Percentiles rank a stretch among this genome's conserved stretches.
Conservation (phyloP, 345 rosid genomes). For the Dovyalis caffra region DNA sequence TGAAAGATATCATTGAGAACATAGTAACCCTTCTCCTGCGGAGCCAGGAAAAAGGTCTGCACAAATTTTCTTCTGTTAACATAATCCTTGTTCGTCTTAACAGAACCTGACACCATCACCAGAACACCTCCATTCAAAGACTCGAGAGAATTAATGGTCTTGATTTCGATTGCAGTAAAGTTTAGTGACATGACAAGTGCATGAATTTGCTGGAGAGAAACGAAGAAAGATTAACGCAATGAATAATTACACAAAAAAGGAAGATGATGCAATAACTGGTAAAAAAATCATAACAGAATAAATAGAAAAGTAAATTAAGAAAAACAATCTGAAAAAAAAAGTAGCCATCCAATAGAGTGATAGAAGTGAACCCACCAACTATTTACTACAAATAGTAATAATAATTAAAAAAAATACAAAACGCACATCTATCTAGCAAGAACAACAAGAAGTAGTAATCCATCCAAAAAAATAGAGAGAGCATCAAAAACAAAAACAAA, state of each 20-base stretch:
- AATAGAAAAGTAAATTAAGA: not conserved
- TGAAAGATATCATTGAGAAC: slow-evolving; percentile 90
- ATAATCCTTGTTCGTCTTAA: slow-evolving; percentile 68
- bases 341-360: no score
- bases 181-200: slow-evolving; percentile 60
- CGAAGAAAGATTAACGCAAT: not conserved
- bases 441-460: no score
- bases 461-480: not conserved
- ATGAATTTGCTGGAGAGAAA: slow-evolving; percentile 67
- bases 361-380: no score
- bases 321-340: no score
- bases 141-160: slow-evolving; percentile 78
- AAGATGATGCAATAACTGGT: not conserved
- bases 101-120: slow-evolving; percentile 84
- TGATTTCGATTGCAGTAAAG: slow-evolving; percentile 83
- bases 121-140: slow-evolving; percentile 86
- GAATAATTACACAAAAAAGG: not conserved
- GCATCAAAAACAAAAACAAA: not conserved
- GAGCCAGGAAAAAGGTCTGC: slow-evolving; percentile 92
- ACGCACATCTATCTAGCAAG: not conserved
- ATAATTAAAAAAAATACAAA: no score
- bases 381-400: not conserved
- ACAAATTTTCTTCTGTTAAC: slow-evolving; percentile 62
- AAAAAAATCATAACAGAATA: not conserved
- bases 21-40: slow-evolving; percentile 91